Conservation (phyloP, 2,329 filamentous ascomycete species). For the Nothomitra cinnamomea region DNA sequence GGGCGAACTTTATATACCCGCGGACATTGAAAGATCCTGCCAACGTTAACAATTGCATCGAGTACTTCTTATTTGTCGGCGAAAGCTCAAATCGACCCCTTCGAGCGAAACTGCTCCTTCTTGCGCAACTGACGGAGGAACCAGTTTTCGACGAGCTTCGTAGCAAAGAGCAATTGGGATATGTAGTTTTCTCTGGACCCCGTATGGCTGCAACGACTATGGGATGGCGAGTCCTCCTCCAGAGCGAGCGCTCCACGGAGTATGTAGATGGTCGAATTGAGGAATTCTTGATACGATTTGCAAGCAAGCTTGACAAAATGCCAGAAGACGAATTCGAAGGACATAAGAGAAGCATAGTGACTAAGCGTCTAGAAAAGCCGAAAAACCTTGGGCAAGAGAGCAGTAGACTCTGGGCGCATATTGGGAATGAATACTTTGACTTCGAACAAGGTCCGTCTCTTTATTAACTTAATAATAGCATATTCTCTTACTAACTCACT, state of each 20-base stretch:
- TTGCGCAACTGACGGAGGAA: constrained; percentile 84
- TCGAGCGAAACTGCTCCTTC: constrained; percentile 60
- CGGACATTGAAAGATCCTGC: constrained; percentile 67
- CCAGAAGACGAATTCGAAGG: constrained; percentile 68
- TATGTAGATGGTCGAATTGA: constrained; percentile 84
- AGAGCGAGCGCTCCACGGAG: constrained; percentile 70
- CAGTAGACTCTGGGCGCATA: constrained; percentile 66
- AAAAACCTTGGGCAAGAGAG: constrained; percentile 86
- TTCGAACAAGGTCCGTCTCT: constrained; percentile 58
- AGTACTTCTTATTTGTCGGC: constrained; percentile 59
- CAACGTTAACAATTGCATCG: constrained; percentile 78
- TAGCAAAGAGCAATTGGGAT: constrained; percentile 94
- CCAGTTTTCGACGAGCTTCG: constrained; percentile 87
- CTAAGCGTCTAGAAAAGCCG: constrained; percentile 72
- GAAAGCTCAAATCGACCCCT: constrained; percentile 49
- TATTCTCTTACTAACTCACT: not conserved
- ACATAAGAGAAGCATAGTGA: constrained; percentile 78
- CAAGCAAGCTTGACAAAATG: constrained; percentile 54
- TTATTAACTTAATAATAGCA: constrained; percentile 4
- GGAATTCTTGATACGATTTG: constrained; percentile 56
- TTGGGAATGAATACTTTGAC: constrained; percentile 73
- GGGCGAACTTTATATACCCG: constrained; percentile 70
- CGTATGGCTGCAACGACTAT: constrained; percentile 58
- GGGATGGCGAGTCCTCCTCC: constrained; percentile 78
- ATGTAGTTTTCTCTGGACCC: constrained; percentile 78